These are phyloP conservation scores for Paecilomyces sp. DNA, from an alignment of 2,329 filamentous ascomycete genomes.

Conservation along the genomic window DNA sequence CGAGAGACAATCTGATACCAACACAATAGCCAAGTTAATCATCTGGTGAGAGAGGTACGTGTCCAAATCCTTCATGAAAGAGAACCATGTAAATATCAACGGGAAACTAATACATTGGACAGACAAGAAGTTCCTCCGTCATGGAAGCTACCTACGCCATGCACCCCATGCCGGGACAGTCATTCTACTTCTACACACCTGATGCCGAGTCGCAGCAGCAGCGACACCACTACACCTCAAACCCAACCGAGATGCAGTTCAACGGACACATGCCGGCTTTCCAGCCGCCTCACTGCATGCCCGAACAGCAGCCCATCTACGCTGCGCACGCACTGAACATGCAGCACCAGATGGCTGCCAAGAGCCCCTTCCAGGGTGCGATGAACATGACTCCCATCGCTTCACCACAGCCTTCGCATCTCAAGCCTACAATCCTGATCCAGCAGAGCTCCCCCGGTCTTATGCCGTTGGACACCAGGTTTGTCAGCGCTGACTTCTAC, in stretches of 20 bases:
- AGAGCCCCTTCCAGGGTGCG: constrained; percentile 34
- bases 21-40: neutral
- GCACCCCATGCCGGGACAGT: constrained; percentile 57
- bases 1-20: neutral
- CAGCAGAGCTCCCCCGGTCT: constrained; percentile 50
- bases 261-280: constrained; percentile 31
- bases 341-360: constrained; percentile 36
- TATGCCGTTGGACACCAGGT: constrained; percentile 67
- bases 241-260: constrained; percentile 46
- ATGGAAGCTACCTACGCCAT: constrained; percentile 61
- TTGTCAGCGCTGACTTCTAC: constrained; percentile 54
- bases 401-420: constrained; percentile 64
- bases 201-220: constrained; percentile 67
- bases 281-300: constrained; percentile 16
- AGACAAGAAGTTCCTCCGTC: constrained; percentile 24
- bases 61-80: neutral
- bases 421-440: constrained; percentile 67
- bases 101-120: constrained; percentile 2
- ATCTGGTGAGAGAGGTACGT: neutral
- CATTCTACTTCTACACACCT: constrained; percentile 83
- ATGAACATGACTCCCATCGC: constrained; percentile 59
- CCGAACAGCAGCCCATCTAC: constrained; percentile 29
- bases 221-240: constrained; percentile 67
- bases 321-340: constrained; percentile 36
- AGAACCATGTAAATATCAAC: neutral